phyloP scores from a whole-genome alignment of 306 rosid genomes.

The Cercis canadensis region DNA sequence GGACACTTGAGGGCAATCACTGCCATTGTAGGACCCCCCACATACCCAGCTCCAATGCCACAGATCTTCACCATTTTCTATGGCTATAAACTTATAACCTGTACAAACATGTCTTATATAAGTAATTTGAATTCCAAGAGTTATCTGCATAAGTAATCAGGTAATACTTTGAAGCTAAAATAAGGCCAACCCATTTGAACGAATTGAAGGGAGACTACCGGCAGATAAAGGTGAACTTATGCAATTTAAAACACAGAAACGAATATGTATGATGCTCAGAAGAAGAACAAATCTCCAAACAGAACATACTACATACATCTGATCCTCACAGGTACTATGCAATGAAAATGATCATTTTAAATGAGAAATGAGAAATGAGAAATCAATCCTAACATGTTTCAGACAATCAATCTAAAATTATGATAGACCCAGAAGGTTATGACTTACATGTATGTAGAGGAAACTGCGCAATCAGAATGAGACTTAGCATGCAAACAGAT shows the following conservation, averaged over 20 bases:
- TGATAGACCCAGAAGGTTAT: too few relatives aligned
- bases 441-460: too few relatives aligned
- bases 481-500: too few relatives aligned
- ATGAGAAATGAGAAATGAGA: constrained; percentile 3
- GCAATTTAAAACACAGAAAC: too few relatives aligned
- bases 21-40: constrained; percentile 93
- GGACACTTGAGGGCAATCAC: constrained; percentile 83
- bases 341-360: constrained; percentile 3
- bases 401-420: constrained; percentile 4
- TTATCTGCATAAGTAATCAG: background rate
- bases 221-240: background rate
- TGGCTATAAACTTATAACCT: constrained; percentile 37
- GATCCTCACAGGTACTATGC: too few relatives aligned
- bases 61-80: constrained; percentile 79
- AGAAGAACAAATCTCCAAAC: constrained; percentile 19
- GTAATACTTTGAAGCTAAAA: too few relatives aligned
- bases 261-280: background rate
- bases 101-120: constrained; percentile 9
- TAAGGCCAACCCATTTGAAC: too few relatives aligned
- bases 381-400: background rate
- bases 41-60: constrained; percentile 90
- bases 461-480: too few relatives aligned
- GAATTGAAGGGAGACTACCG: background rate
- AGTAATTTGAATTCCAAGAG: constrained; percentile 13
- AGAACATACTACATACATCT: background rate